Evolutionary conservation across 495 filamentous ascomycete genomes (phyloP), one percentile per base, ranked within the genome.

Genomic region (Opeltia flavorubescens): DNA sequence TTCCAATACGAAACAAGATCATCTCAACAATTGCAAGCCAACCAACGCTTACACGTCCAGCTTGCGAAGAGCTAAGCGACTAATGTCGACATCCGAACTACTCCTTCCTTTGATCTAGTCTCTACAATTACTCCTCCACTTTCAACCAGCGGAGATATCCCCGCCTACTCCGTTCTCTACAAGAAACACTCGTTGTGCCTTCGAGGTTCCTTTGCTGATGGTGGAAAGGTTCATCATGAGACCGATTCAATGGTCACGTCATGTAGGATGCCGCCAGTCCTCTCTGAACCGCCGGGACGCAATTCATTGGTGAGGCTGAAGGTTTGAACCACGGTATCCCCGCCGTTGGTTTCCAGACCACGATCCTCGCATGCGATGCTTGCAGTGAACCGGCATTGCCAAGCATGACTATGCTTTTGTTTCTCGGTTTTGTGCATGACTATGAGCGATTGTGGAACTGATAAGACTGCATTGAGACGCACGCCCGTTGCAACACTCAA

Each of bases 281-380:
- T 36, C 38, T 41, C 18, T 21, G 38, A 23, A 21, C 21, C 18
- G 21, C 38, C 25, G 38, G 38, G 38, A 41, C 38, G 38, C 38
- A 21, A 41, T 25, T 41, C 21, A 41, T 41, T 41, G 38, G 38
- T 25, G 38, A 41, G 38, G 38, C 38, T 41, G 38, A 41, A 25
- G 15, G n/a, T 4, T 17, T 13, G 36, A 40, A 20, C 36, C 36
- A 20, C 24, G 36, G 13, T 40, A 6, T 21, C 2, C 36, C 20
- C 15, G 15, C 38, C 18, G 17, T 41, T 41, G 17, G 1, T 25
- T 41, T 21, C 21, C 11, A 36, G n/a, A n/a, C 6, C n/a, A 17
- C 8, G 12, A 36, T 36, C n/a, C n/a, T 17, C 34, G 34, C 34
- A 36, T 41, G 3, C 13, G 38, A 41, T 41, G 38, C 38, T 41